Evolutionary conservation across 257 asterid species (phyloP), one percentile per base, ranked within the genome.

Genomic region (Coffea eugenioides): DNA sequence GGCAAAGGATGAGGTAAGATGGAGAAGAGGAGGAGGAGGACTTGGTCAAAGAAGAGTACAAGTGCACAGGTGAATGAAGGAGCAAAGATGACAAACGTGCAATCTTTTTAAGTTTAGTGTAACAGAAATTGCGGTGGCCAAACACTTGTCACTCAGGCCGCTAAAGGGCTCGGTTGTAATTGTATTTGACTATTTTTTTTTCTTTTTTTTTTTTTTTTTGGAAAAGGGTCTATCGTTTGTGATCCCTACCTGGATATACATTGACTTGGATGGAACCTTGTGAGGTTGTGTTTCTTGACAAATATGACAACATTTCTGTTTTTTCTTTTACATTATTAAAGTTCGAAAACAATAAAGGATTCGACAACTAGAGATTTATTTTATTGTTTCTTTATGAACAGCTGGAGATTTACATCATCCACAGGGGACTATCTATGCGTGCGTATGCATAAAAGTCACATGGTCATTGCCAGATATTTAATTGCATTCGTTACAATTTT

Each of bases 71-170:
- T 15, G 48, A 68, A 68, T 14, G 72, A 68, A 68, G 72, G 34
- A 67, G 16, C 45, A 13, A 5, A 31, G 18, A 13, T 23, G 14
- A 23, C 1, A 2, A 31, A 7, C 14, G 5, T 14, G 48, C 46
- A 67, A 36, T 27, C 36, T 66, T 31, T 31, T 66, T 66, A 4
- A 5, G 5, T 12, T 13, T 0, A 13, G 25, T 12, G 49, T 36
- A 68, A 68, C 72, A 14, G 48, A 68, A 14, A 34, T 34, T 68
- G 72, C 72, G 72, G 48, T 68, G 13, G 23, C 72, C 72, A 68
- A 4, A 68, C 72, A 68, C 72, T 68, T 68, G 72, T 14, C 72
- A 34, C 4, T 14, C 72, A 36, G 36, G 72, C 72, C 16, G 10
- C n/a, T 5, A 15, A 68, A 34, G n/a, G 20, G 46, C 1, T 61